phyloP scores from a whole-genome alignment of 495 filamentous ascomycete genomes.

The Podospora pseudocomata region DNA sequence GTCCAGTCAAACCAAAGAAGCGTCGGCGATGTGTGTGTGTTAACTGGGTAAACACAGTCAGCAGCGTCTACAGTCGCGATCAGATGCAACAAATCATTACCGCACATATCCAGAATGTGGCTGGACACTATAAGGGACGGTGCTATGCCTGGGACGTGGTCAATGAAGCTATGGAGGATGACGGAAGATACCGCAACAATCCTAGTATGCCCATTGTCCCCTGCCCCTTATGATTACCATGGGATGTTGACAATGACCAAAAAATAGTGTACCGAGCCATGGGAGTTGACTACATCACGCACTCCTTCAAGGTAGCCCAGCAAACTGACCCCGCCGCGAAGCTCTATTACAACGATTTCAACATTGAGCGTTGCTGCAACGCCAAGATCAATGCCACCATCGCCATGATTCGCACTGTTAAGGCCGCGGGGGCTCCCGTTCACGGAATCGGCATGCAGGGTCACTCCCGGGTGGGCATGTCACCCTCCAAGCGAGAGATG shows the following conservation, averaged over 20 bases:
- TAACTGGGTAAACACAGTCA: constrained; percentile 7
- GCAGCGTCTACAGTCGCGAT: constrained; percentile 13
- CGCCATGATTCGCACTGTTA: constrained; percentile 41
- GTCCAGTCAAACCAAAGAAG: not conserved
- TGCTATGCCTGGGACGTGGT: constrained; percentile 49
- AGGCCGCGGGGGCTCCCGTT: constrained; percentile 44
- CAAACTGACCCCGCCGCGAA: constrained; percentile 28
- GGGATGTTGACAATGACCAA: not conserved
- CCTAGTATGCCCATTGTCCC: not conserved
- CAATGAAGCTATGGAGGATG: constrained; percentile 49
- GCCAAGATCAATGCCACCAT: constrained; percentile 47
- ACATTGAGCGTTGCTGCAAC: constrained; percentile 48
- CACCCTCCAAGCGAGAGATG: constrained; percentile 38
- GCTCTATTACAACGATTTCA: constrained; percentile 64
- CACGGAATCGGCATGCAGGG: constrained; percentile 56
- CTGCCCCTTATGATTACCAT: not conserved
- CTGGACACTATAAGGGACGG: constrained; percentile 47
- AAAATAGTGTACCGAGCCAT: constrained; percentile 37
- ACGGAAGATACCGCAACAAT: constrained; percentile 41
- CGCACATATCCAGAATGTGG: constrained; percentile 48
- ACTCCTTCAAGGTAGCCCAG: constrained; percentile 44
- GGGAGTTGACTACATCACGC: constrained; percentile 42
- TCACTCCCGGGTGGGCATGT: constrained; percentile 51
- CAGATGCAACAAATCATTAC: constrained; percentile 20
- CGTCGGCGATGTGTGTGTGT: not conserved